Base-by-base conservation (phyloP, 768 basidiomycete genomes). In the Mycena venus region DNA sequence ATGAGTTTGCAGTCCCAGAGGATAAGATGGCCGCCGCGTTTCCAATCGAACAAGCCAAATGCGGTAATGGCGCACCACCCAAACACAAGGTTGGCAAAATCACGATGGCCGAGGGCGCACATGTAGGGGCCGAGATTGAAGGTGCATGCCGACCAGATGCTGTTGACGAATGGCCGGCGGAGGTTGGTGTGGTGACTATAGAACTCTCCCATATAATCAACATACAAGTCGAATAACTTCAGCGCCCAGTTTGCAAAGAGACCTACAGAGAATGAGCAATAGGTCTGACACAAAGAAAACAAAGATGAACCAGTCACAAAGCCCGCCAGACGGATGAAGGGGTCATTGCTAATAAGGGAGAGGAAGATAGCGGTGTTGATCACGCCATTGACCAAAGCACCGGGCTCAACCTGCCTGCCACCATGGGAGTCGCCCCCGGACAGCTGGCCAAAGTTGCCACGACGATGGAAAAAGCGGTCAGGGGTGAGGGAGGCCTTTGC, bases 301-400 rank as follows among this genome's bases (percentile, higher is more conserved):
- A 23, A 27, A 0, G 2, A 19, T 29, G 1, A 2, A 56, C 65
- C 53, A 0, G 81, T 77, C 0, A 77, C 74, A 0, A 59, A 36
- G 21, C 80, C 79, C 0, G 78, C 70, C 1, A 60, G 25, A 2
- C 56, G n/a, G 2, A 49, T 69, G 32, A 60, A 69, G 0, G 58
- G 40, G 2, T 17, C 7, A n/a, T 32, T 68, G 32, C 44, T 59
- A 19, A 69, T 15, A 7, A 69, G 44, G 31, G 12, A 15, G 17
- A 7, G 4, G 32, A 69, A 42, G 31, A 69, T 42, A 7, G 68
- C 58, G 1, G 68, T 27, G 58, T 69, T 69, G 36, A 60, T 60
- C 5, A 27, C 23, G 31, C 49, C 49, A 23, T 66, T 66, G 4
- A 66, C 23, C 17, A 66, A 10, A 5, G 68, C 23, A 1, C 68